Evolutionary conservation across 768 basidiomycete species (phyloP).

Genomic region (Tricholomella constricta): DNA sequence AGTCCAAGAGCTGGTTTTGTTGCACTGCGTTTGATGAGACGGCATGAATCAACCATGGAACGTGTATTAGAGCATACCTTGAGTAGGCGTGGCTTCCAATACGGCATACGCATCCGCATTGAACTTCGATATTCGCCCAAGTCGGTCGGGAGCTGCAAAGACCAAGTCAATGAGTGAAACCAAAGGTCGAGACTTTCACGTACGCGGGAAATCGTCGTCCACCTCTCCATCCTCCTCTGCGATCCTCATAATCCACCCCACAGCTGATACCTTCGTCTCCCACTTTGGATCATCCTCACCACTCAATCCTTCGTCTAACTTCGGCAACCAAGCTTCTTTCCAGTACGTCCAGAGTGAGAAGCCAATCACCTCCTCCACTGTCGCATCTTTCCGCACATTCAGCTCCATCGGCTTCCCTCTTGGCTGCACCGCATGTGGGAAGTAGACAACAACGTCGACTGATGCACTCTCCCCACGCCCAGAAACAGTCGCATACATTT

Average conservation of each 20-base stretch:
- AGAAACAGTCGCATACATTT: slow-evolving; percentile 83
- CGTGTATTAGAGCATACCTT: slow-evolving; percentile 51
- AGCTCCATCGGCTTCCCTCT: slow-evolving; percentile 65
- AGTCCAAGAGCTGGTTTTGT: slow-evolving; percentile 82
- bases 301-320: slow-evolving; percentile 65
- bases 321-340: slow-evolving; percentile 84
- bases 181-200: slow-evolving; percentile 6
- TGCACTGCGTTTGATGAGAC: slow-evolving; percentile 33
- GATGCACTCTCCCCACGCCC: slow-evolving; percentile 70
- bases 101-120: slow-evolving; percentile 90
- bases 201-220: slow-evolving; percentile 97
- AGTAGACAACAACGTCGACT: slow-evolving; percentile 74
- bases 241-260: slow-evolving; percentile 92
- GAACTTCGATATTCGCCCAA: slow-evolving; percentile 84
- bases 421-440: slow-evolving; percentile 75
- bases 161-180: slow-evolving; percentile 5
- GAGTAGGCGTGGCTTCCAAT: slow-evolving; percentile 69
- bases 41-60: too few relatives aligned
- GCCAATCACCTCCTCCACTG: slow-evolving; percentile 94
- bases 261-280: slow-evolving; percentile 61
- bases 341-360: slow-evolving; percentile 92
- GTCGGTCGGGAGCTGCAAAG: slow-evolving; percentile 85
- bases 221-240: slow-evolving; percentile 98
- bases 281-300: slow-evolving; percentile 65
- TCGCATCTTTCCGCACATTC: slow-evolving; percentile 83